phyloP scores from a whole-genome alignment of 345 rosid genomes.

The Schrenkiella parvula region DNA sequence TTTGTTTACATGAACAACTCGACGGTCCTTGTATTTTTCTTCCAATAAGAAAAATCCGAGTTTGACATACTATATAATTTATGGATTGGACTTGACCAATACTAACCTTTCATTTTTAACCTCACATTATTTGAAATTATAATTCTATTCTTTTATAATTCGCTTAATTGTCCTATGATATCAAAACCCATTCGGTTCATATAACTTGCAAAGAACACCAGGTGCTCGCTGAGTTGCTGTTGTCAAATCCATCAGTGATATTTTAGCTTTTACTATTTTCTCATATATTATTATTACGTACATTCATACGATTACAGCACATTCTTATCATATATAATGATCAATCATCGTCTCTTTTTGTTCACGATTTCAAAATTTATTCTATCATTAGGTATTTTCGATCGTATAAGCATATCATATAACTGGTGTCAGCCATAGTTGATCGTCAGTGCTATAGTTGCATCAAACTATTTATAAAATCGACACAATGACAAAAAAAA shows the following conservation, averaged over 20 bases:
- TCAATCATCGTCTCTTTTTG: conserved; percentile 46
- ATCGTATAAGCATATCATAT: conserved; percentile 16
- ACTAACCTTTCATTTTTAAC: background rate
- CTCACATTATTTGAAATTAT: background rate
- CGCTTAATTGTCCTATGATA: background rate
- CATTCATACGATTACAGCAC: conserved; percentile 13
- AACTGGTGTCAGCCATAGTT: background rate
- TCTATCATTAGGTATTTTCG: background rate
- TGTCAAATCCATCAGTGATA: conserved; percentile 13
- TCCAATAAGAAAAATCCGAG: too few species aligned
- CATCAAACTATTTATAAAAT: background rate
- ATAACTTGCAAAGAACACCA: conserved; percentile 10
- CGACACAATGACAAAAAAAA: background rate
- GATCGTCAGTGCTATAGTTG: background rate
- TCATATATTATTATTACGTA: conserved; percentile 22
- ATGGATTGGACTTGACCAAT: background rate
- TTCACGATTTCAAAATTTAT: conserved; percentile 20
- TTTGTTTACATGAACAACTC: too few species aligned
- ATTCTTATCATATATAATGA: conserved; percentile 39
- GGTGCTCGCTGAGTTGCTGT: conserved; percentile 13
- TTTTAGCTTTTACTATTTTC: conserved; percentile 25
- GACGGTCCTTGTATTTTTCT: too few species aligned
- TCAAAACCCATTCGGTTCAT: conserved; percentile 3
- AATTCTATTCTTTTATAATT: background rate
- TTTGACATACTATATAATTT: too few species aligned